Conservation (phyloP, 169 alveolate genomes). For the Babesia sp. region DNA sequence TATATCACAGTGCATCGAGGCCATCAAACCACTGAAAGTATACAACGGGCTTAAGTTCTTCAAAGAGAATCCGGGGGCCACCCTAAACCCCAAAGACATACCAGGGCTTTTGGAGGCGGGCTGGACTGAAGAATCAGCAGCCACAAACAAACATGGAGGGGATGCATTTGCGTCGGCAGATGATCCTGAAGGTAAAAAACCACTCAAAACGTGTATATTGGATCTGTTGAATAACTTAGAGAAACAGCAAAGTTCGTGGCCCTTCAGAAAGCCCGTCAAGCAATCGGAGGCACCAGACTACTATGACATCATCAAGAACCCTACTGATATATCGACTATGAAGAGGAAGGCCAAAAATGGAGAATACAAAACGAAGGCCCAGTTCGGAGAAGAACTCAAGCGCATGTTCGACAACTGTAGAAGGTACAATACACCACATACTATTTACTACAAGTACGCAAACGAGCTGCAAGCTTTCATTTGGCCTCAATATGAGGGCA, state of each 20-base stretch:
- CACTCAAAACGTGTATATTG: constrained; percentile 80
- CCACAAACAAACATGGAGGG: constrained; percentile 11
- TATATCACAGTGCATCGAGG: constrained; percentile 81
- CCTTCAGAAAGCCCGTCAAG: constrained; percentile 95
- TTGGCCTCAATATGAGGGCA: constrained; percentile 84
- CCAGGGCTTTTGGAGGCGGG: constrained; percentile 94
- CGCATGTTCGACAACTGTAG: constrained; percentile 95
- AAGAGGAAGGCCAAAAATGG: constrained; percentile 86
- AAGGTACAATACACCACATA: constrained; percentile 89
- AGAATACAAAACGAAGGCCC: constrained; percentile 85
- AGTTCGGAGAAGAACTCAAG: constrained; percentile 91
- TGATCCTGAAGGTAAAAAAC: constrained; percentile 30
- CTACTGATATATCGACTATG: constrained; percentile 94
- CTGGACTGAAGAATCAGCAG: constrained; percentile 81
- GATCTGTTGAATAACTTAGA: constrained; percentile 76
- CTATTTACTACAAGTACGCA: constrained; percentile 96
- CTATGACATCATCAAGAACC: constrained; percentile 93
- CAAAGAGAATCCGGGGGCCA: constrained; percentile 35
- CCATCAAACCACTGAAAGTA: constrained; percentile 77
- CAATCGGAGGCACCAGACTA: constrained; percentile 95
- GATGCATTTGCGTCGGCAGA: not conserved
- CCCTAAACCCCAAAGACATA: constrained; percentile 78
- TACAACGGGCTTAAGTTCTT: constrained; percentile 84
- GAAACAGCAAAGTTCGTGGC: constrained; percentile 90
- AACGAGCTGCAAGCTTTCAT: constrained; percentile 90